A percentile compares a stretch with the other conserved stretches of the same genome.
These are phyloP conservation scores for Boehmeria nivea DNA, from an alignment of 306 rosid species.

Conservation along the genomic window DNA sequence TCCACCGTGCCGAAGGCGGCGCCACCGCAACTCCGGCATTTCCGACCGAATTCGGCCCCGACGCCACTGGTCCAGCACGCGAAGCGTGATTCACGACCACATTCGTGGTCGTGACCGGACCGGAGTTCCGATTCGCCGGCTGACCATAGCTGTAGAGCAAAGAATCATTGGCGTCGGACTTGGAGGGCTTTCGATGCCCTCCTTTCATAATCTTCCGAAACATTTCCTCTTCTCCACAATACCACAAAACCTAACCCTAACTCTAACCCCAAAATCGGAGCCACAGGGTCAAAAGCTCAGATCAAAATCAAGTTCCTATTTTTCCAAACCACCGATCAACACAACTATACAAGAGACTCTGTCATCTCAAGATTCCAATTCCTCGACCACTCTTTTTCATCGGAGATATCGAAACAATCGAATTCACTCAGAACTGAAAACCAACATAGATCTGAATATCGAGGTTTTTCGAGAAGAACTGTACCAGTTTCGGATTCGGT, in stretches of 20 bases:
- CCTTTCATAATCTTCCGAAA: constrained; percentile 84
- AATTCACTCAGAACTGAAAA: constrained; percentile 6
- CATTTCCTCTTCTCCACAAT: constrained; percentile 37
- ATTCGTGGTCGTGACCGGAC: constrained; percentile 33
- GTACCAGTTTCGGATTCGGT: constrained; percentile 19
- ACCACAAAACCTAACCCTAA: constrained; percentile 39
- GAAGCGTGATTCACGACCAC: constrained; percentile 76
- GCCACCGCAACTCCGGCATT: constrained; percentile 6
- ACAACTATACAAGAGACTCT: constrained; percentile 17
- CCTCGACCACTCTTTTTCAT: background rate
- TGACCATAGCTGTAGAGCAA: constrained; percentile 31
- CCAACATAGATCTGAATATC: constrained; percentile 42
- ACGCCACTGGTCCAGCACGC: constrained; percentile 35
- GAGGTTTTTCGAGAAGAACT: constrained; percentile 5
- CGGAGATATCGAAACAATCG: constrained; percentile 14
- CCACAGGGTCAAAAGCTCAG: constrained; percentile 17
- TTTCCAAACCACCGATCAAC: constrained; percentile 19
- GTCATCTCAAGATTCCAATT: background rate
- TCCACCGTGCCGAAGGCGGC: constrained; percentile 55
- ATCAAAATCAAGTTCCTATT: constrained; percentile 12
- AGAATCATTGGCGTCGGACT: constrained; percentile 66
- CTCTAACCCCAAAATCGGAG: constrained; percentile 22
- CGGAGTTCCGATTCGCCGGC: constrained; percentile 38
- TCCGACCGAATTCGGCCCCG: constrained; percentile 19
- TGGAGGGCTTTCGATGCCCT: constrained; percentile 78